Percentiles rank a stretch among this genome's conserved stretches.
Evolutionary conservation across 805 yeast genomes (phyloP).

Genomic region (Suhomyces kilbournensis): DNA sequence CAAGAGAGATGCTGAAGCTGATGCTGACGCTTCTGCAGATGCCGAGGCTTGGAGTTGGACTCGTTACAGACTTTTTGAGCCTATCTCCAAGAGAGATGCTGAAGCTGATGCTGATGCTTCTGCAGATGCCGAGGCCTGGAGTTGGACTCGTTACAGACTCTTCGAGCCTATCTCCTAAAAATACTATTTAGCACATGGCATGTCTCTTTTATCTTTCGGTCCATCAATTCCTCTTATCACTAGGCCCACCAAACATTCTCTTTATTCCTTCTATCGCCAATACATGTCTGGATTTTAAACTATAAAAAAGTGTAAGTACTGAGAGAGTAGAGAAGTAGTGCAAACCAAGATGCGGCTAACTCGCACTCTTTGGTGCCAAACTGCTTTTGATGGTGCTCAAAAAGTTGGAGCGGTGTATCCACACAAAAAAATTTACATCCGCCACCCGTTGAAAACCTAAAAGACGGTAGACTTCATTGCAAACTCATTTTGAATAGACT

Average conservation of each 20-base stretch:
- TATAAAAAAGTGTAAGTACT: background rate
- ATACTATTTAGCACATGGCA: background rate
- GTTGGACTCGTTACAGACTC: constrained; percentile 4
- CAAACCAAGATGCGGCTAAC: background rate
- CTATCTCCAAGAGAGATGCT: constrained; percentile 14
- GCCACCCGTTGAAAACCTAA: too few relatives aligned
- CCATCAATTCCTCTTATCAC: background rate
- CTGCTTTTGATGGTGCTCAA: too few relatives aligned
- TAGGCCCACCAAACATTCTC: background rate
- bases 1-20: constrained; percentile 8
- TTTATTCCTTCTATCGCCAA: background rate
- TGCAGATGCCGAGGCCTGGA: background rate
- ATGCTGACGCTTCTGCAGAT: constrained; percentile 10
- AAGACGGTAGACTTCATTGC: background rate
- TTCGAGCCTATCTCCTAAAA: constrained; percentile 7
- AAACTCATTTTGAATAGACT: too few relatives aligned
- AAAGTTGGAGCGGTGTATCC: too few relatives aligned
- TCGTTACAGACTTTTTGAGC: constrained; percentile 6
- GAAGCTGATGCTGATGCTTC: constrained; percentile 9
- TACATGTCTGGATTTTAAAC: background rate
- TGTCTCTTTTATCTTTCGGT: background rate
- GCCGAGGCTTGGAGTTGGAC: constrained; percentile 5
- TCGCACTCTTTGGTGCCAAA: background rate
- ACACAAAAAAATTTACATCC: too few relatives aligned
- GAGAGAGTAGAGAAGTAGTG: background rate